Evolutionary conservation across 2,329 filamentous ascomycete genomes (phyloP).

Genomic region (Fusarium irregulare): DNA sequence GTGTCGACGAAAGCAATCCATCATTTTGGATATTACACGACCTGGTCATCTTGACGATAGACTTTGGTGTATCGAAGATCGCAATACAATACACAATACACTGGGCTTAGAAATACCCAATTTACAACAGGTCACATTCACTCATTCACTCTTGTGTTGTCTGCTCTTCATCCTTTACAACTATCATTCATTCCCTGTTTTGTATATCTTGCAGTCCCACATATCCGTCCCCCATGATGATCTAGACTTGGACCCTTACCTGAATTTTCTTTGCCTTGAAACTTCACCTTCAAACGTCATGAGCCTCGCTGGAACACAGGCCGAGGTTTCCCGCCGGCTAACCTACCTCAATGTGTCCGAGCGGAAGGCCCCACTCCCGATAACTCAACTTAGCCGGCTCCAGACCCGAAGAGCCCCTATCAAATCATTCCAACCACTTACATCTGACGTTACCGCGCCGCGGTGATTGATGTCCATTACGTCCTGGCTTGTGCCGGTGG

Average conservation of each 20-base stretch:
- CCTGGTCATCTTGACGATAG: slow-evolving; percentile 13
- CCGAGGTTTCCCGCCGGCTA: slow-evolving; percentile 44
- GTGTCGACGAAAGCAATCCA: background rate
- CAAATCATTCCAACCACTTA: slow-evolving; percentile 12
- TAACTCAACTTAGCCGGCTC: slow-evolving; percentile 39
- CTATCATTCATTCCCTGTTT: slow-evolving; percentile 1
- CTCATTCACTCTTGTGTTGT: slow-evolving; percentile 1
- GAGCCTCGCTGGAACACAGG: slow-evolving; percentile 33
- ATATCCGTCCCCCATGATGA: slow-evolving; percentile 1
- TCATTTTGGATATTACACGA: background rate
- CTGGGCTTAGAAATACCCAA: slow-evolving; percentile 10
- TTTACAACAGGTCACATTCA: slow-evolving; percentile 17
- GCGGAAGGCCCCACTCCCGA: slow-evolving; percentile 18
- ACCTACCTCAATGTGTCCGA: slow-evolving; percentile 14
- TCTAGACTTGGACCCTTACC: background rate
- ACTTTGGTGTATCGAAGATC: slow-evolving; percentile 9
- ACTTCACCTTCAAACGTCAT: slow-evolving; percentile 28
- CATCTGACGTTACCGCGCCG: slow-evolving; percentile 4
- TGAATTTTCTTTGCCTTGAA: background rate
- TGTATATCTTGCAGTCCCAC: slow-evolving; percentile 2
- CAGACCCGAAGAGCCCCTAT: slow-evolving; percentile 35
- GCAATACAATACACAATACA: slow-evolving; percentile 7
- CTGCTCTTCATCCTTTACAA: background rate
- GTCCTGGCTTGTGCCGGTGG: slow-evolving; percentile 25
- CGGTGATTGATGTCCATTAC: slow-evolving; percentile 47